Evolutionary conservation across 345 rosid species (phyloP).

Genomic region (Lagerstroemia speciosa): DNA sequence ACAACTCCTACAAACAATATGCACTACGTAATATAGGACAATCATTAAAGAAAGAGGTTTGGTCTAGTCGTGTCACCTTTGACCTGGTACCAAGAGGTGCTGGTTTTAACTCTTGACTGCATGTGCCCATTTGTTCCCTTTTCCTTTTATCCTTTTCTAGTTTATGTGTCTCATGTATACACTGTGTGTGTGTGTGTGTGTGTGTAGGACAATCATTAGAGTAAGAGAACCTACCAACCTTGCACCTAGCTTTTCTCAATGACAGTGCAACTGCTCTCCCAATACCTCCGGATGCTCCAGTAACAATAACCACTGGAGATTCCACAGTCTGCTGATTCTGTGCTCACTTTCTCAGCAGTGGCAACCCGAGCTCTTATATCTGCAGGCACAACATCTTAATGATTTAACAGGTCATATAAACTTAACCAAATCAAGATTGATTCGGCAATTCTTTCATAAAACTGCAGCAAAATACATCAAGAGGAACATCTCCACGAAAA

Average conservation of each 20-base stretch:
- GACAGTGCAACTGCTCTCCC: conserved; percentile 85
- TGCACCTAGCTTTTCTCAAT: conserved; percentile 75
- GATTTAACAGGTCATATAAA: neutral
- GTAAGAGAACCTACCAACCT: conserved; percentile 24
- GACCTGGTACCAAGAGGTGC: no score
- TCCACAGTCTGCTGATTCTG: conserved; percentile 43
- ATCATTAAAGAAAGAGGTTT: neutral
- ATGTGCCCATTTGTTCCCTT: no score
- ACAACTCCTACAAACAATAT: neutral
- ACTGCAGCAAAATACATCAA: neutral
- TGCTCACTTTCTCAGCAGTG: conserved; percentile 35
- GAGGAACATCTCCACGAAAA: neutral
- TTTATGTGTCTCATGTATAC: no score
- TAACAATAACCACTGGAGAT: conserved; percentile 73
- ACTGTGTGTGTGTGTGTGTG: no score
- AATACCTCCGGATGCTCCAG: conserved; percentile 98
- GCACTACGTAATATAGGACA: no score
- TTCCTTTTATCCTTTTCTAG: no score
- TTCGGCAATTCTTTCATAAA: neutral
- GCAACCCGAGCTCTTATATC: conserved; percentile 71
- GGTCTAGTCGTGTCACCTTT: no score
- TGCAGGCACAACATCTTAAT: conserved; percentile 5
- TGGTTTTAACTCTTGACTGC: no score
- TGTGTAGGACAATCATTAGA: neutral
- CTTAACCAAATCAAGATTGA: neutral